These are phyloP conservation scores for Ustanciosporium gigantosporum DNA, from an alignment of 1,284 basidiomycete species.

Conservation along the genomic window DNA sequence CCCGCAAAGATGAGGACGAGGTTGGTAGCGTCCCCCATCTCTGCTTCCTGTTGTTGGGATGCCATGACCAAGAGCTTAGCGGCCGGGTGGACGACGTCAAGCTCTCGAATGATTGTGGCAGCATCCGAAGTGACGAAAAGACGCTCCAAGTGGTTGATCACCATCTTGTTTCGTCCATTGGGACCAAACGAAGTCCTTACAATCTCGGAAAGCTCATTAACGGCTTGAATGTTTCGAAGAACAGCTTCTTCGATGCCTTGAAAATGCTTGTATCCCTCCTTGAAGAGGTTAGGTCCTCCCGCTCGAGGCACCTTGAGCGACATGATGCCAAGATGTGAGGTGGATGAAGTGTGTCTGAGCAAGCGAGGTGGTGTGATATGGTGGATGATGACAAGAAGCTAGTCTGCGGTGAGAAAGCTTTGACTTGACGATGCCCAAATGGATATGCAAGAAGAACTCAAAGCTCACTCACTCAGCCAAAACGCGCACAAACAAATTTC, in stretches of 20 bases:
- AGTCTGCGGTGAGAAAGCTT: background rate
- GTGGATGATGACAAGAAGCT: constrained; percentile 1
- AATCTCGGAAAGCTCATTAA: constrained; percentile 89
- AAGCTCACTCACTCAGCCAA: no score
- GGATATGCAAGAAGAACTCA: no score
- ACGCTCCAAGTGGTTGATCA: constrained; percentile 75
- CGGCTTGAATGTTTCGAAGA: constrained; percentile 87
- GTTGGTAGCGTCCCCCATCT: constrained; percentile 98
- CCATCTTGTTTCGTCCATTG: constrained; percentile 69
- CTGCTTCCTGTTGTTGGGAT: constrained; percentile 90
- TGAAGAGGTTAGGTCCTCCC: constrained; percentile 87
- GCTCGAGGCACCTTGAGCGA: constrained; percentile 91
- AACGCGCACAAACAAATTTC: no score
- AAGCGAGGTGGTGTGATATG: background rate
- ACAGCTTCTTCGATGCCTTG: constrained; percentile 88
- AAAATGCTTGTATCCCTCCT: constrained; percentile 71
- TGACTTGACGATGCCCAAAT: no score
- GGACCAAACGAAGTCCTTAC: constrained; percentile 95
- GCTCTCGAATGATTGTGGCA: constrained; percentile 95
- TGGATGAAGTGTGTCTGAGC: background rate
- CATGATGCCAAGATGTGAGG: constrained; percentile 72
- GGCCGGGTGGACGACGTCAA: constrained; percentile 97
- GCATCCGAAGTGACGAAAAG: constrained; percentile 98
- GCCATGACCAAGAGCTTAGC: constrained; percentile 98
- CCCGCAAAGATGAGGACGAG: constrained; percentile 93